phyloP scores from a whole-genome alignment of 2,329 filamentous ascomycete genomes.

The Microdochium paspali region DNA sequence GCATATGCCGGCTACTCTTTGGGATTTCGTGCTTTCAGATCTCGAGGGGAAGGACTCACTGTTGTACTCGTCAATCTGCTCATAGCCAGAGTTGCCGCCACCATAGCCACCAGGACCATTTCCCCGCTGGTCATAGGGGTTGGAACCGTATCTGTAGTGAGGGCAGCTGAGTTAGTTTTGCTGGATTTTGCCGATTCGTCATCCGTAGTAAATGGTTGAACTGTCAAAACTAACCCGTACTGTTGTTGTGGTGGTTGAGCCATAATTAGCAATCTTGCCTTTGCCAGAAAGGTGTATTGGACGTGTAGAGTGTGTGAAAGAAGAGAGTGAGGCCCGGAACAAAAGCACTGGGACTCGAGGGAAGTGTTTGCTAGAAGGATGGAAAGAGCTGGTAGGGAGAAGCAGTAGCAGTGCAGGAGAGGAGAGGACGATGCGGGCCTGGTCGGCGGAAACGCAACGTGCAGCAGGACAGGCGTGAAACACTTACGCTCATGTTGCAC shows the following conservation, averaged over 20 bases:
- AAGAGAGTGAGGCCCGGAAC: slow-evolving; percentile 2
- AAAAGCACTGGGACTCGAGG: background rate
- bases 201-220: too few species aligned
- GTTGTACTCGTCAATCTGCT: slow-evolving; percentile 5
- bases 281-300: slow-evolving; percentile 5
- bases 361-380: background rate
- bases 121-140: slow-evolving; percentile 50
- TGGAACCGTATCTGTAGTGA: slow-evolving; percentile 41
- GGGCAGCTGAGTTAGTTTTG: slow-evolving; percentile 2
- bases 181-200: slow-evolving; percentile 2
- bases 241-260: slow-evolving; percentile 16
- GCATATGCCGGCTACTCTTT: too few species aligned
- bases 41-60: background rate
- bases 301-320: slow-evolving; percentile 10
- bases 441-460: slow-evolving; percentile 3
- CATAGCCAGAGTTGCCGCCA: slow-evolving; percentile 11
- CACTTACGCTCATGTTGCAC: slow-evolving; percentile 40
- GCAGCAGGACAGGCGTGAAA: slow-evolving; percentile 17
- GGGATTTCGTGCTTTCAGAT: too few species aligned
- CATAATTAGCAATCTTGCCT: slow-evolving; percentile 24
- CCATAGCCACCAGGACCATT: slow-evolving; percentile 25
- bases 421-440: slow-evolving; percentile 1
- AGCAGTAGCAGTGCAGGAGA: too few species aligned
- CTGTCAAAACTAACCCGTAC: slow-evolving; percentile 41
- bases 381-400: slow-evolving; percentile 4